Base-by-base conservation (phyloP, 75 land plant species). In the Azolla pinnata region DNA sequence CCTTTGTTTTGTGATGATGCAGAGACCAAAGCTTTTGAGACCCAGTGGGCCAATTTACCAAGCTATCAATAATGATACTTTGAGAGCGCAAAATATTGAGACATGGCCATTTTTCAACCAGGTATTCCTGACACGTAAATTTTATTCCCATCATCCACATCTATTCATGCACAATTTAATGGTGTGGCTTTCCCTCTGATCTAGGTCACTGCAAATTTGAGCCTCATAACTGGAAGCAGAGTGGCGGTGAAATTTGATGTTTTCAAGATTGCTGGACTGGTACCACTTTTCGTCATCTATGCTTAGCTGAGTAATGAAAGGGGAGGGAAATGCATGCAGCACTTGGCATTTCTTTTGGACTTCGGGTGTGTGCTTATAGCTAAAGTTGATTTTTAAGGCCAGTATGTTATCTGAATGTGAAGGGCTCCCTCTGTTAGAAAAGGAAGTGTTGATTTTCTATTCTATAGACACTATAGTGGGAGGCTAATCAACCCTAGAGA, bases 91-190 rank as follows among this genome's bases (percentile, higher is more conserved):
- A 64, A 93, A 93, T 65, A 51, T 88, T 83, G 90, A 93, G 70
- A 85, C 98, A 32, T 83, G 79, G 79, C 98, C 98, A n/a, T 93
- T 72, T 55, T 93, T 85, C 71, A 93, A 93, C 58, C 90, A 83
- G 78, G 98, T 88, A 57, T 57, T 28, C 24, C 44, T 32, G 23
- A 14, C 2, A 2, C 49, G 23, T 46, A 9, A 23, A 23, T 54
- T 18, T 54, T n/a, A 19, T 19, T 19, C n/a, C 8, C 7, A 51
- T 51, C n/a, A 51, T 7, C 25, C 54, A 19, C 54, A 38, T 7
- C 42, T 7, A 7, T 14, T 8, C 54, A 8, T 19, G 7, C 33
- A 24, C 29, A 55, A 55, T 12, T 55, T 29, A 17, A 28, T 25
- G 9, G 30, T n/a, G 14, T 38, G 42, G 42, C 49, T 26, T n/a